Evolutionary conservation across 805 yeast genomes (phyloP).

Genomic region (Barnettozyma siamensis): DNA sequence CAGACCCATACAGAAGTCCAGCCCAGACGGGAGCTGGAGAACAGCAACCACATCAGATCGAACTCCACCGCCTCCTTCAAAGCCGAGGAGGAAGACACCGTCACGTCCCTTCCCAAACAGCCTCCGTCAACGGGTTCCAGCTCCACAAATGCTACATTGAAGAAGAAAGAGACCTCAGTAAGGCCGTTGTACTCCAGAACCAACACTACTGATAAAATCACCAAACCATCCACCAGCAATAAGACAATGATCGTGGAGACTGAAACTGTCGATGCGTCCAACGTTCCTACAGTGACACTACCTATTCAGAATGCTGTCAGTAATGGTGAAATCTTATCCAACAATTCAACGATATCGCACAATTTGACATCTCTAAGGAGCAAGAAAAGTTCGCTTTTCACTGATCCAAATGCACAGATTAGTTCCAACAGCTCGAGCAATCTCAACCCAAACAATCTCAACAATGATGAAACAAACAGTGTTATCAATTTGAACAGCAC

Average conservation of each 20-base stretch:
- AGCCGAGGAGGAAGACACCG: constrained; percentile 1
- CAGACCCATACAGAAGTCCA: background rate
- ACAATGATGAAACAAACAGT: constrained; percentile 9
- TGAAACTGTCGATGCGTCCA: constrained; percentile 50
- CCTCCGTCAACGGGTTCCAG: background rate
- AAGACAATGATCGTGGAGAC: constrained; percentile 52
- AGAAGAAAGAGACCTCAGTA: constrained; percentile 20
- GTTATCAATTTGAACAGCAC: constrained; percentile 2
- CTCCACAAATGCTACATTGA: background rate
- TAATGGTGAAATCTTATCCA: constrained; percentile 15
- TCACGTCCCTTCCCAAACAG: constrained; percentile 1
- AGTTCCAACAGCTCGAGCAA: constrained; percentile 8
- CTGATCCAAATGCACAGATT: constrained; percentile 14
- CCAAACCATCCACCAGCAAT: constrained; percentile 12
- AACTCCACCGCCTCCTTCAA: constrained; percentile 5
- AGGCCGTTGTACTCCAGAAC: constrained; percentile 23
- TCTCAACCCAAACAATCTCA: constrained; percentile 6
- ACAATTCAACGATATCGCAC: constrained; percentile 24
- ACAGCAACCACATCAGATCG: background rate
- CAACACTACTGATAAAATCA: constrained; percentile 19
- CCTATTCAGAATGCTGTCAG: constrained; percentile 18
- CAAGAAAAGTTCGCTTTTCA: constrained; percentile 31
- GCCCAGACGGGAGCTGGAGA: too few relatives aligned
- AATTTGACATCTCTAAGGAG: constrained; percentile 27
- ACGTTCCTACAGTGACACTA: constrained; percentile 21